Evolutionary conservation across 257 asterid species (phyloP).

Genomic region (Lycium ferocissimum): DNA sequence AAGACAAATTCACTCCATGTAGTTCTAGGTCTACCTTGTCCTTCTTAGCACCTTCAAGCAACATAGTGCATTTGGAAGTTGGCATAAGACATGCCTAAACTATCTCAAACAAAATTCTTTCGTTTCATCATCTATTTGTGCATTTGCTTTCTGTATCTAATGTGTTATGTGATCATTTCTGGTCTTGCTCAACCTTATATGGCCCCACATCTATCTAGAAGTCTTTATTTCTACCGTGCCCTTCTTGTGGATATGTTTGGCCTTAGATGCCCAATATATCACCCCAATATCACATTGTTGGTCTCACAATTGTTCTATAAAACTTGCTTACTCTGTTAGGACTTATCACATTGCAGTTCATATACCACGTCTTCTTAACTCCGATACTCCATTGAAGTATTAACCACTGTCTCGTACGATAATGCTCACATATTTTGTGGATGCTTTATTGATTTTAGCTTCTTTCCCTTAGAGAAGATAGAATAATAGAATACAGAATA

Average conservation of each 20-base stretch:
- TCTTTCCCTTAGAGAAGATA: neutral
- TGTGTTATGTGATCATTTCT: neutral
- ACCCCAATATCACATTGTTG: neutral
- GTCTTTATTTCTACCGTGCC: neutral
- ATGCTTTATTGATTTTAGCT: neutral
- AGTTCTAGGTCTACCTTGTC: neutral
- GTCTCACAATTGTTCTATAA: neutral
- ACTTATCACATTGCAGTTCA: neutral
- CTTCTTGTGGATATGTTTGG: neutral
- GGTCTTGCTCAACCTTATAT: neutral
- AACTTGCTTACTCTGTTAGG: neutral
- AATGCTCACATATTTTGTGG: neutral
- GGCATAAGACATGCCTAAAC: neutral
- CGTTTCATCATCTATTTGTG: neutral
- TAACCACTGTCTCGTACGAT: neutral
- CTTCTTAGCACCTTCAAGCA: slow-evolving; percentile 24
- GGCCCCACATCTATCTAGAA: neutral
- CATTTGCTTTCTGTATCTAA: neutral
- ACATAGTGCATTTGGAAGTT: neutral
- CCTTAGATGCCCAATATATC: neutral
- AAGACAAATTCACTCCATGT: neutral
- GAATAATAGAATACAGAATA: neutral
- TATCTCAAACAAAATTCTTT: neutral
- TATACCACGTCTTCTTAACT: neutral
- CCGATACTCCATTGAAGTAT: neutral